Evolutionary conservation across 1,139 yeast genomes (phyloP), one percentile per base, ranked within the genome.

Genomic region (Nakaseomyces kungkrabaensis): DNA sequence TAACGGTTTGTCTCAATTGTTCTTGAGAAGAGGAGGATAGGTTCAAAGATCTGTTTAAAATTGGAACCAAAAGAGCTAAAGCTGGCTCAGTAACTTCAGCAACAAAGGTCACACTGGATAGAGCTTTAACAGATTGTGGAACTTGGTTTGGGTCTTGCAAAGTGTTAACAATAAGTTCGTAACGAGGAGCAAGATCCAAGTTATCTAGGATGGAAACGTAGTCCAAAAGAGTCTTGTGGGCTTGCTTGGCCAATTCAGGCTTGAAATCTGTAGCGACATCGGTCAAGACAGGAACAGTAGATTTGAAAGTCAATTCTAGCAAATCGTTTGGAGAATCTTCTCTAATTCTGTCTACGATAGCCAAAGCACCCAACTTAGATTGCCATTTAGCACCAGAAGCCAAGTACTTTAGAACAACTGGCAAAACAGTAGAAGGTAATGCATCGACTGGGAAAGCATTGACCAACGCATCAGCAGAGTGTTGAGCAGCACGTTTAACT

Each of bases 71-170:
- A 52, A 92, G 72, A 4, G 97, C 79, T 58, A 92, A 75, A 6
- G 96, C 94, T 7, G 97, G 95, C 71, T 90, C 97, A 17, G 97
- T 92, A 55, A 92, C 98, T 72, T 92, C 98, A 46, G 98, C 96
- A 48, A 92, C 98, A 68, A 92, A 92, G 0, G 98, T 92, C 50
- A 92, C 97, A 46, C 95, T 86, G 1, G 96, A 85, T 56, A 92
- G 77, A 48, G 90, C 81, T 69, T 85, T 87, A 68, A 92, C 87
- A 69, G 96, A 89, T 53, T 81, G 85, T 51, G 96, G 85, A 48
- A 90, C 95, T 65, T 85, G 85, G 57, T 76, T 76, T 45, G 97
- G 97, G 65, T 92, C 86, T 47, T 95, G 88, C 67, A 92, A 77
- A 48, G 97, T 92, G 55, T 83, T 85, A 47, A 87, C 85, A 65